Evolutionary conservation across 306 rosid genomes (phyloP), one percentile per base, ranked within the genome.

Genomic region (Quercus variabilis): DNA sequence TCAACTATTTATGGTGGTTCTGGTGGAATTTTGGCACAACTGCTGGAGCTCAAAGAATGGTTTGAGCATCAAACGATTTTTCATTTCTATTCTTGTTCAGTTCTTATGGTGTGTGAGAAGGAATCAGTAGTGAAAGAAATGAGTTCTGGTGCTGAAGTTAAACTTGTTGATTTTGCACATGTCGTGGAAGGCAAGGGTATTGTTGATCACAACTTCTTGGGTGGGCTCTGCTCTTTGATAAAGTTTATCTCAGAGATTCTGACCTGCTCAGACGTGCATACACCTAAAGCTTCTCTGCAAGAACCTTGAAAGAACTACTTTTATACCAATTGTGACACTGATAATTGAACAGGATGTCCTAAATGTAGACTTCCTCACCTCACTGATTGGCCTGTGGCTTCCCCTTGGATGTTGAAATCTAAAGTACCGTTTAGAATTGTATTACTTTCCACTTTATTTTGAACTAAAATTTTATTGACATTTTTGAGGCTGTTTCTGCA

Each of bases 121-220:
- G 84, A 83, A 63, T 41, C 86, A 7, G 18, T 84, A 25, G 60
- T 43, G 52, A 74, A 86, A 12, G 85, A 80, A n/a, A 77, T 60
- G 60, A 77, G 64, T 51, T 70, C 85, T 8, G 75, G 83, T 56
- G 82, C 87, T 38, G 52, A 71, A 14, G 78, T 95, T 63, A 90
- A 90, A 82, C 97, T 95, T 1, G 77, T 95, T 69, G 99, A 92
- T 82, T 92, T 95, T 79, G 99, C 98, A 0, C 98, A 95, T 71
- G 96, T 90, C 0, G 65, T 78, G 7, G 92, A 89, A 7, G 93
- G 87, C 6, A 76, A 75, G 5, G 98, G 92, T 54, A 87, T 60
- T 21, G 91, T 94, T 60, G 99, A 94, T 86, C 97, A 92, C 84
- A 94, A 94, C 79, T 94, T 91, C 89, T 83, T 92, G 80, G 99